Base-by-base conservation (phyloP, 345 rosid species). In the Citrus mangshanensis region DNA sequence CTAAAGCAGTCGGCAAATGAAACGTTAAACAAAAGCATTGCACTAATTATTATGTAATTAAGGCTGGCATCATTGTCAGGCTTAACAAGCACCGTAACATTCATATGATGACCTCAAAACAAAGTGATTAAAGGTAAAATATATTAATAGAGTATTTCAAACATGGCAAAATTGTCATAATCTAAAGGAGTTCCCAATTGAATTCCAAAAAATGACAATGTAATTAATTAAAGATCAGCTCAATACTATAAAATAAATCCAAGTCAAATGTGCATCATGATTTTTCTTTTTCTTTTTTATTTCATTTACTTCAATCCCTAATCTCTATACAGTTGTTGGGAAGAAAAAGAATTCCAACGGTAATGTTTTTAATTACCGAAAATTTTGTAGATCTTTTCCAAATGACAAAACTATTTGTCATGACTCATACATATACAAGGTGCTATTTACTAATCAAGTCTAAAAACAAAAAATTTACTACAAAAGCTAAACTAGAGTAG, bases 1-100 rank as follows among this genome's bases (percentile, higher is more conserved):
- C 98, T 93, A 63, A 70, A 68, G 32, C 73, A 80, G 34, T 71
- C 42, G 65, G 28, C 51, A 72, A 60, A 40, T 12, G 42, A 64
- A 51, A 13, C 19, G 14, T 21, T 37, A 60, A 19, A 56, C 16
- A 38, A 14, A 60, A 38, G 40, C 54, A 62, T 37, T 5, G 58
- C 58, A 54, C 28, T 19, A 51, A 46, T 46, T 46, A 12, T 46
- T 59, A 72, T 14, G 19, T 21, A 51, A 51, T 10, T 21, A 35
- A 22, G 51, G 27, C 70, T 0, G 70, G 70, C 49, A 12, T 9
- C 68, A 28, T 30, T 16, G 40, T 64, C 3, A 18, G 68, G n/a
- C 5, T 9, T 18, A 38, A 0, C 4, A 12, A 9, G 72, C 55
- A 10, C 7, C 21, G 0, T 22, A 24, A 24, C 72, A 40, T 10